Percentiles rank a stretch among this genome's conserved stretches.
These are phyloP conservation scores for Paracamarosporium sp. DNA, from an alignment of 2,329 filamentous ascomycete species.

Conservation along the genomic window DNA sequence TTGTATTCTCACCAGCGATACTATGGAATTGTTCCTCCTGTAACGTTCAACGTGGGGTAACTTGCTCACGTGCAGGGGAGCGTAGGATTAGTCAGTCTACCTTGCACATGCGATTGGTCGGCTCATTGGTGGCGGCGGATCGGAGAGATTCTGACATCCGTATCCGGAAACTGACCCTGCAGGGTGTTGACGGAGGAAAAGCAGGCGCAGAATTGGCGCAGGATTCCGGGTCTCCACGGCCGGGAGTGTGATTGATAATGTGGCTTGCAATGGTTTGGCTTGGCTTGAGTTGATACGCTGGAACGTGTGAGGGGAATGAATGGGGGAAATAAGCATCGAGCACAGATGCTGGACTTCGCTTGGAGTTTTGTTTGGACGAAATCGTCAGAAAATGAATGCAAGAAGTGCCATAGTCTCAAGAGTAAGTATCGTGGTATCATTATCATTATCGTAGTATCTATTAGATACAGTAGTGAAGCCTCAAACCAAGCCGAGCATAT, in stretches of 20 bases:
- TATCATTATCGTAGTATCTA: too few relatives aligned
- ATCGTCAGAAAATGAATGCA: background rate
- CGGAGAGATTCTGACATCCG: conserved; percentile 1
- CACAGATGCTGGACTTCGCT: background rate
- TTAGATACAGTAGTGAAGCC: background rate
- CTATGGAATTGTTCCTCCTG: too few relatives aligned
- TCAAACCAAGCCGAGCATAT: conserved; percentile 36
- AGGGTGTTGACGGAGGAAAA: background rate
- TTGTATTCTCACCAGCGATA: too few relatives aligned
- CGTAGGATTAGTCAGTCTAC: background rate
- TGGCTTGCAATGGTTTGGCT: background rate
- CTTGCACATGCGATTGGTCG: background rate
- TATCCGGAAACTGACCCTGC: conserved; percentile 2
- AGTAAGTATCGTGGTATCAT: too few relatives aligned
- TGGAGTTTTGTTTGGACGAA: background rate
- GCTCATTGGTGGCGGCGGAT: background rate
- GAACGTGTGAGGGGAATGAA: too few relatives aligned
- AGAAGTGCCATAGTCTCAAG: too few relatives aligned
- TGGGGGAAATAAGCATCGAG: background rate
- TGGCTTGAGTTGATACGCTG: too few relatives aligned
- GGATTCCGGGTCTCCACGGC: background rate
- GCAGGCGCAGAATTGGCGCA: background rate
- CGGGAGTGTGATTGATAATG: background rate
- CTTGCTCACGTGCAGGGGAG: background rate
- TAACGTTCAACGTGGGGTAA: background rate